Conservation (phyloP, 257 asterid genomes). For the Agastache rugosa region DNA sequence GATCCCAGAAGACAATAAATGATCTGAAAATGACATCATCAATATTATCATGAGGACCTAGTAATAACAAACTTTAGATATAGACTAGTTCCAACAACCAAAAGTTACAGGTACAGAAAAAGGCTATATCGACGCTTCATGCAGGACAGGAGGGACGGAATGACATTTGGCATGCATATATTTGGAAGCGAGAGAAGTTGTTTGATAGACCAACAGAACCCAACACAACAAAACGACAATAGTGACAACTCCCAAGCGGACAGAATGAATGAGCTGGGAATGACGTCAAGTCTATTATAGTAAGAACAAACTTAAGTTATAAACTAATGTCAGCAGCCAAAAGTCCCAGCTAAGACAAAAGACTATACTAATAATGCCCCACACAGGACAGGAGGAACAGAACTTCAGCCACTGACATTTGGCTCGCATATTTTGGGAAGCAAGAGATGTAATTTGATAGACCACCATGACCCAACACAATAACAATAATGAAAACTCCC, state of each 20-base stretch:
- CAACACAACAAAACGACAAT: not conserved
- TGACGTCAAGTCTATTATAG: not conserved
- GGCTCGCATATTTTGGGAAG: conserved; percentile 6
- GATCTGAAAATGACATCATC: conserved; percentile 3
- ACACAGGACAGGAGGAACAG: conserved; percentile 6
- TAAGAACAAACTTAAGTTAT: too few relatives aligned
- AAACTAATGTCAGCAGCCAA: conserved; percentile 15
- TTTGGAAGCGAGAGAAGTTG: not conserved
- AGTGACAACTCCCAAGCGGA: not conserved
- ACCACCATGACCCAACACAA: conserved; percentile 8
- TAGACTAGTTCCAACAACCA: conserved; percentile 15
- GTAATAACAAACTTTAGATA: conserved; percentile 30
- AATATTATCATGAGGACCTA: conserved; percentile 13
- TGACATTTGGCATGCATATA: conserved; percentile 15
- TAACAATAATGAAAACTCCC: not conserved
- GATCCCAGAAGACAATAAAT: conserved; percentile 11
- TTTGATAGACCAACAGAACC: conserved; percentile 21
- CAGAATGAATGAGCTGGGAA: not conserved
- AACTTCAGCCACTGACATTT: conserved; percentile 18
- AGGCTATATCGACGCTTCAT: not conserved
- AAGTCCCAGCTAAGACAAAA: too few relatives aligned
- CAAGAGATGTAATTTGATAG: conserved; percentile 19
- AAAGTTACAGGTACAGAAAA: conserved; percentile 21
- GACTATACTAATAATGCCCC: not conserved
- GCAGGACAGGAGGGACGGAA: conserved; percentile 3